Evolutionary conservation across 164 flowering plant genomes (phyloP).

Genomic region (Cinnamomum micranthum): DNA sequence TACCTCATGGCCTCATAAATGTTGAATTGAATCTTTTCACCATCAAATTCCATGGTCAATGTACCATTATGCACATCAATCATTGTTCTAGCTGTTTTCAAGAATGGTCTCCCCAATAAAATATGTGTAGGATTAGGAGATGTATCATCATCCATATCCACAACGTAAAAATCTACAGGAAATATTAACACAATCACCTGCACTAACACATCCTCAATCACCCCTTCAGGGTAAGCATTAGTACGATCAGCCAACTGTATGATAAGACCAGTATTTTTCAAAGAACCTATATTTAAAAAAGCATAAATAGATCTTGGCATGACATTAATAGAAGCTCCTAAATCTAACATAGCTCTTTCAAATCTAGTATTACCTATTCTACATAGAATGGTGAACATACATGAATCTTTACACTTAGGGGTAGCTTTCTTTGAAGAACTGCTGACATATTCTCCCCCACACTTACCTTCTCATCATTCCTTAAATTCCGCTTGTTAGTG

Average conservation of each 20-base stretch:
- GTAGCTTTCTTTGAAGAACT: neutral
- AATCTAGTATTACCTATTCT: too few species aligned
- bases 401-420: neutral
- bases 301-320: neutral
- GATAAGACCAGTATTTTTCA: neutral
- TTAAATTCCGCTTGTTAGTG: neutral
- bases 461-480: neutral
- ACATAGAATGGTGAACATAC: neutral
- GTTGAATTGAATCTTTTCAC: too few species aligned
- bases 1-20: too few species aligned
- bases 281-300: neutral
- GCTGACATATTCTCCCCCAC: neutral
- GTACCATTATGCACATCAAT: neutral
- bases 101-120: conserved; percentile 1
- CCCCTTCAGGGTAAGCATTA: neutral
- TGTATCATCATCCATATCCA: neutral
- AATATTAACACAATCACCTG: neutral
- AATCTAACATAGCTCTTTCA: too few species aligned
- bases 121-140: neutral
- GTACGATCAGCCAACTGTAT: neutral
- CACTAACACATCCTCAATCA: neutral
- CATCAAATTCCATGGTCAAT: too few species aligned
- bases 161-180: neutral
- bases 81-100: neutral
- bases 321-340: neutral